Evolutionary conservation across 164 flowering plant genomes (phyloP), one percentile per base, ranked within the genome.

Genomic region (Akebia trifoliata): DNA sequence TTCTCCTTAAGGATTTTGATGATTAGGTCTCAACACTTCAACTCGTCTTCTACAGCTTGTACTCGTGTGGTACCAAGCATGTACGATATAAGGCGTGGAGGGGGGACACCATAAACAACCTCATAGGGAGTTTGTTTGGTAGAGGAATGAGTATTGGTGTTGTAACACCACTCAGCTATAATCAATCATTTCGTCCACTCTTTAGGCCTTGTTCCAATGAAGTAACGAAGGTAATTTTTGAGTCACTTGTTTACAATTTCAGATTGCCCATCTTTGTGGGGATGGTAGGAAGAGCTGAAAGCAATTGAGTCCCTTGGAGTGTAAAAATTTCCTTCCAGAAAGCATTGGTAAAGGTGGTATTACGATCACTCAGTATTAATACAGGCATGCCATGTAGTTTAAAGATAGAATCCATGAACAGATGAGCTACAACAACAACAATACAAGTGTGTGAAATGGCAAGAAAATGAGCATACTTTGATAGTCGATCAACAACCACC

Each of bases 61-160:
- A 25, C 50, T 21, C 50, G 3, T 7, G 29, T 46, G 20, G 50
- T 46, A 7, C 4, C 3, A 7, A 14, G 50, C n/a, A 46, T 25
- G 24, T 46, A 46, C 1, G 50, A 6, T 20, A 46, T 1, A 8
- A 46, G 50, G 28, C 29, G 28, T 1, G 50, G 50, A 9, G 14
- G 26, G 3, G 47, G 47, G 2, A 43, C 21, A n/a, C 47, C 47
- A 43, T 43, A 43, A 43, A 43, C 47, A 43, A 21, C 50, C 29
- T 46, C 50, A 46, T 46, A 46, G 9, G 50, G 50, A 10, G 50
- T 46, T 20, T 10, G 17, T 15, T 46, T 46, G 26, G 28, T 46
- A 46, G 29, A 46, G 10, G 29, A 46, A 46, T 46, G 50, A 7
- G 29, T 21, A 15, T 46, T 46, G 50, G 50, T 46, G 8, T 46